phyloP scores from a whole-genome alignment of 495 filamentous ascomycete species.

The Cladorrhinum samala region DNA sequence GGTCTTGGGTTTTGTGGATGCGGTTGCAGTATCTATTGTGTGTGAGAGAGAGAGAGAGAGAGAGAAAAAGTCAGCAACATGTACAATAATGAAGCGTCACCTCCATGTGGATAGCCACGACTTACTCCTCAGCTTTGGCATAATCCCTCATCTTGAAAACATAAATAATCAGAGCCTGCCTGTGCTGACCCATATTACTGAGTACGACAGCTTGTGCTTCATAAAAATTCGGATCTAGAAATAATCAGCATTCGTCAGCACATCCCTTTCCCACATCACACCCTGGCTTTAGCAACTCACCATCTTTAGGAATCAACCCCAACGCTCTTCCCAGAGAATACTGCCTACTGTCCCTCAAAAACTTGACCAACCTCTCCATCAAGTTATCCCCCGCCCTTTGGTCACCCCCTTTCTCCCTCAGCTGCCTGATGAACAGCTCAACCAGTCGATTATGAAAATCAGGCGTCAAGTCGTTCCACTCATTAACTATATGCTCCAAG shows the following conservation, averaged over 20 bases:
- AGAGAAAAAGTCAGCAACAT: neutral
- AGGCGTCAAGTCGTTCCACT: constrained; percentile 76
- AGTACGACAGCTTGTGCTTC: constrained; percentile 89
- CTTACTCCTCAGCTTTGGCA: constrained; percentile 86
- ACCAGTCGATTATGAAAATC: constrained; percentile 83
- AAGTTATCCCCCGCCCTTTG: constrained; percentile 49
- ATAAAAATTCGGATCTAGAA: constrained; percentile 72
- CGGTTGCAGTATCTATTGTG: constrained; percentile 75
- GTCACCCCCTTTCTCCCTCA: constrained; percentile 41
- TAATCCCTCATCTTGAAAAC: constrained; percentile 89
- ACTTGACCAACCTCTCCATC: constrained; percentile 60
- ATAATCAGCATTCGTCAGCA: neutral
- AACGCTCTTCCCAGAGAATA: constrained; percentile 76
- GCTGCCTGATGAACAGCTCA: constrained; percentile 62
- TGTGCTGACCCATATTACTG: constrained; percentile 92
- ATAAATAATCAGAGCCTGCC: constrained; percentile 90
- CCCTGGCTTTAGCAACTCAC: constrained; percentile 39
- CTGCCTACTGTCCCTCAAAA: constrained; percentile 68
- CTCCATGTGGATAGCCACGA: constrained; percentile 9
- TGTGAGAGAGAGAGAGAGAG: neutral
- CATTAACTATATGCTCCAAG: constrained; percentile 83
- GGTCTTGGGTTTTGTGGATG: constrained; percentile 57
- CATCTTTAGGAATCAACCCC: constrained; percentile 67
- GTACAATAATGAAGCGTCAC: neutral
- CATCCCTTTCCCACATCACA: neutral